phyloP scores from a whole-genome alignment of 2,329 filamentous ascomycete genomes.

The Colletotrichum gigasporum region DNA sequence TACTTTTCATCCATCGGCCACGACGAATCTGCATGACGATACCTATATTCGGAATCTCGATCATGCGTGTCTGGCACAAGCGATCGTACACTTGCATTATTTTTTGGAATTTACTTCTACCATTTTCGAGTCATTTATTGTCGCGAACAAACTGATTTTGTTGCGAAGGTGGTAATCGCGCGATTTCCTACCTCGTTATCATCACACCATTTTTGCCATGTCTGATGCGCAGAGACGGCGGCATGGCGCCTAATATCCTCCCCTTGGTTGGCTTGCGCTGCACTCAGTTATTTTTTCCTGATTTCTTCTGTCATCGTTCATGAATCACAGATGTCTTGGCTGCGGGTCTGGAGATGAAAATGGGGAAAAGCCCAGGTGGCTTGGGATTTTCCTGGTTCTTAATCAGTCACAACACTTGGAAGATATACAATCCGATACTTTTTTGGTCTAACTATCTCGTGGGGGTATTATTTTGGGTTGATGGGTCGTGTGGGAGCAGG shows the following conservation, averaged over 20 bases:
- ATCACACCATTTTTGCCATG: background rate
- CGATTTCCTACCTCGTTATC: constrained; percentile 3
- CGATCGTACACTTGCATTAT: constrained; percentile 54
- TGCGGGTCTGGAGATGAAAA: constrained; percentile 39
- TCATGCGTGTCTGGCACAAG: constrained; percentile 70
- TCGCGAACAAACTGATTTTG: constrained; percentile 20
- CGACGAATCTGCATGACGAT: constrained; percentile 69
- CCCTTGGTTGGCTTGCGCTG: constrained; percentile 28
- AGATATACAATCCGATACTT: constrained; percentile 26
- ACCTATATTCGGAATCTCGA: constrained; percentile 57
- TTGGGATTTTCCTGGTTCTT: constrained; percentile 40
- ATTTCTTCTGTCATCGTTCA: constrained; percentile 37
- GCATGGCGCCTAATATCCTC: constrained; percentile 29
- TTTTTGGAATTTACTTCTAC: constrained; percentile 40
- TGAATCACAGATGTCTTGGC: constrained; percentile 33
- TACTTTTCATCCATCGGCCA: constrained; percentile 48
- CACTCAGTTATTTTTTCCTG: constrained; percentile 40
- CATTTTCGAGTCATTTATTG: constrained; percentile 30
- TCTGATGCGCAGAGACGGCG: constrained; percentile 13
- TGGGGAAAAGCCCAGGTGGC: constrained; percentile 49
- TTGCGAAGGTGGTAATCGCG: constrained; percentile 7
- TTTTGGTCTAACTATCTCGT: constrained; percentile 16
- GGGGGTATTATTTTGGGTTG: constrained; percentile 28
- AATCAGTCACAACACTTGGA: constrained; percentile 30
- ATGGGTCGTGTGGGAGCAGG: constrained; percentile 11